Conservation (phyloP, 805 yeast genomes). For the Saccharomycopsis fermentans region DNA sequence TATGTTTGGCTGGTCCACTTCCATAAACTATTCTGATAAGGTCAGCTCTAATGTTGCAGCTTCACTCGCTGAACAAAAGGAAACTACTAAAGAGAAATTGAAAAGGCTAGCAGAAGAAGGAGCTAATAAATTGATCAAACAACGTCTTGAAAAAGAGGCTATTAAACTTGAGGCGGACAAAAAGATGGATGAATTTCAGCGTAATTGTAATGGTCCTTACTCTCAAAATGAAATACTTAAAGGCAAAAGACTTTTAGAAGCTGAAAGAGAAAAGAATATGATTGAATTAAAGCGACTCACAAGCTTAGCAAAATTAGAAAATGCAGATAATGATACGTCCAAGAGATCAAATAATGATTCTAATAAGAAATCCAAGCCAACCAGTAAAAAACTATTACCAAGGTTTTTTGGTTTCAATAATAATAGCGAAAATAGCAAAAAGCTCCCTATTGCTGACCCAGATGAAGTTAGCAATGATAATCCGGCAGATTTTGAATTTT, state of each 20-base stretch:
- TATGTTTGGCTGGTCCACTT: conserved; percentile 19
- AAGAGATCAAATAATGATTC: background rate
- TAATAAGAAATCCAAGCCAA: background rate
- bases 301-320: background rate
- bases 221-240: background rate
- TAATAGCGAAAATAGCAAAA: background rate
- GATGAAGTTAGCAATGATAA: background rate
- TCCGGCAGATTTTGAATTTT: background rate
- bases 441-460: background rate
- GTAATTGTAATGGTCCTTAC: background rate
- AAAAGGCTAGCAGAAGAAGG: conserved; percentile 3
- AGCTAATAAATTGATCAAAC: conserved; percentile 10
- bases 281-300: background rate
- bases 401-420: background rate
- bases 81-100: conserved; percentile 10
- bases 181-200: conserved; percentile 2
- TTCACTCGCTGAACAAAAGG: background rate
- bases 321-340: background rate
- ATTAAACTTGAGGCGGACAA: conserved; percentile 3
- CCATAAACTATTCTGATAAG: background rate
- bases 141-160: conserved; percentile 1
- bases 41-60: background rate
- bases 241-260: background rate
- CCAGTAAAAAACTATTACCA: background rate
- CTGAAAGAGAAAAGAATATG: background rate